Evolutionary conservation across 129 eudicot species (phyloP).

Genomic region (Saposhnikovia divaricata): DNA sequence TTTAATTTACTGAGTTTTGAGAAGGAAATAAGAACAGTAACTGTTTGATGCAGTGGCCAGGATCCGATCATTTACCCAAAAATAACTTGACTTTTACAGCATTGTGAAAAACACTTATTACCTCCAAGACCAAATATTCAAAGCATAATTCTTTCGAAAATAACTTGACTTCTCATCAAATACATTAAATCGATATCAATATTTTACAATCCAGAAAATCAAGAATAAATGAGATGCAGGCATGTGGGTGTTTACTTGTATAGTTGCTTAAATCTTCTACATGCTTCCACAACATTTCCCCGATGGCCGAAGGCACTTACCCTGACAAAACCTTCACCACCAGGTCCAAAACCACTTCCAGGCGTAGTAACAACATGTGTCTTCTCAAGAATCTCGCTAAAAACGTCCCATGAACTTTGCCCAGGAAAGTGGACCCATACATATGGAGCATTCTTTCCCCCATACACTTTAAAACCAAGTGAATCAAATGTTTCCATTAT

Average conservation of each 20-base stretch:
- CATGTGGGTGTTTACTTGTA: conserved; percentile 43
- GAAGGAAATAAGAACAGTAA: no score
- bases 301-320: conserved; percentile 91
- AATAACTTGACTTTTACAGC: no score
- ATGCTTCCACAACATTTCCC: conserved; percentile 80
- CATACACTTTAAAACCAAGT: conserved; percentile 83
- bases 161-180: not conserved
- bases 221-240: not conserved
- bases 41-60: no score
- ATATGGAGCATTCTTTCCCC: conserved; percentile 87
- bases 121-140: not conserved
- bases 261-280: conserved; percentile 77
- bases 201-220: conserved; percentile 6
- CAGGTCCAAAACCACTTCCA: conserved; percentile 98
- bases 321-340: conserved; percentile 93
- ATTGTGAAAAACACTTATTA: not conserved
- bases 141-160: conserved; percentile 9
- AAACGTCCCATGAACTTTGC: conserved; percentile 93
- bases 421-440: conserved; percentile 98
- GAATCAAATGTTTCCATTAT: conserved; percentile 89
- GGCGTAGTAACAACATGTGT: conserved; percentile 95
- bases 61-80: no score
- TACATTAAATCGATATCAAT: not conserved
- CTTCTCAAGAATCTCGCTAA: conserved; percentile 89
- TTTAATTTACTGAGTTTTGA: no score